Base-by-base conservation (phyloP, 495 filamentous ascomycete genomes). In the Aspergillus nanangensis region DNA sequence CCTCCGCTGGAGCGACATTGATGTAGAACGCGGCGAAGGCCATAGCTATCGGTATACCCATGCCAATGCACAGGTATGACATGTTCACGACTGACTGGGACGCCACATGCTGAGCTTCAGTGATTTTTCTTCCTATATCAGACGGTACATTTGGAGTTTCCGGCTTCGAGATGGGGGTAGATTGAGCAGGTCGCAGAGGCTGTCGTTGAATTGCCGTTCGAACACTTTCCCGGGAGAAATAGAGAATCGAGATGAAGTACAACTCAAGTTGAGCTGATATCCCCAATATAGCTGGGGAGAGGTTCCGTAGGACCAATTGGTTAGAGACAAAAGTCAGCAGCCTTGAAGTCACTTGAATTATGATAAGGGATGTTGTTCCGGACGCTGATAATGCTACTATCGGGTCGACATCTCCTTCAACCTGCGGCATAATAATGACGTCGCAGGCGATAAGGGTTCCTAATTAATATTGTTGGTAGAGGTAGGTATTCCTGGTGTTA, bases 181-280 rank as follows among this genome's bases (percentile, higher is more conserved):
- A n/a, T n/a, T n/a, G 32, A 15, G 15, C 31, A 36, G 33, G 22
- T 38, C 49, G 47, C 20, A 73, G 63, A 21, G 80, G 74, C 48
- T 95, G 86, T 47, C 92, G 77, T 62, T 96, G 91, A 27, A 95
- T 77, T 3, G 90, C 90, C 18, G 90, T 81, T 14, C 93, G 79
- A 33, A 97, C 68, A 44, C 84, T 88, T 66, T 99, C 93, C 23
- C 93, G 76, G 0, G 93, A 87, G 52, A 97, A 97, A 61, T 90
- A 96, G 2, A 97, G 72, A 9, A 94, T 82, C 2, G 88, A 84
- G 22, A 91, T 83, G 45, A 88, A 88, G 63, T 87, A 95, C 2
- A 97, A 79, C 49, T 99, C 93, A 3, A 97, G 77, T 60, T 95
- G 94, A 3, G 89, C 80, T 1, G 90, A 86, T 21, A 93, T 74